Percentiles rank a stretch among this genome's conserved stretches.
Conservation (phyloP, 352 stramenopile species). For the Globisporangium echinulatum region DNA sequence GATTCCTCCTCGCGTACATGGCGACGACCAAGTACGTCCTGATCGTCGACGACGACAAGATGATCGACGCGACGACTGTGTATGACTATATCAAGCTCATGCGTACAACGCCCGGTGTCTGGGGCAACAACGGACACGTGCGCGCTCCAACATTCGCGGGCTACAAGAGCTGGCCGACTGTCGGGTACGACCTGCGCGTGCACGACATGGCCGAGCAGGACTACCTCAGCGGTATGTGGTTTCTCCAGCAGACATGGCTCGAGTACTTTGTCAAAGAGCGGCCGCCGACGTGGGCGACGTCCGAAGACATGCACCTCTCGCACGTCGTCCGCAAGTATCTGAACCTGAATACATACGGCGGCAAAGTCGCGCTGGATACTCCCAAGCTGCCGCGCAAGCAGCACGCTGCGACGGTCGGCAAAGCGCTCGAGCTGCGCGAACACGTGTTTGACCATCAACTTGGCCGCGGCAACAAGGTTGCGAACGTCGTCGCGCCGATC, state of each 20-base stretch:
- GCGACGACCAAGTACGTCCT: constrained; percentile 46
- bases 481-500: constrained; percentile 33
- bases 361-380: constrained; percentile 25
- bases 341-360: constrained; percentile 57
- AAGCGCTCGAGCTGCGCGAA: constrained; percentile 42
- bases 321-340: constrained; percentile 63
- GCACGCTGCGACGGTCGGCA: constrained; percentile 37
- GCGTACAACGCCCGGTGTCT: constrained; percentile 28
- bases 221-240: constrained; percentile 65
- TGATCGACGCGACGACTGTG: constrained; percentile 36
- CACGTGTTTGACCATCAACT: constrained; percentile 57
- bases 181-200: constrained; percentile 21
- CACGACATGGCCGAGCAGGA: constrained; percentile 40
- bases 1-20: constrained; percentile 50
- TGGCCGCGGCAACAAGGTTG: constrained; percentile 54
- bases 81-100: constrained; percentile 39
- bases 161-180: constrained; percentile 48
- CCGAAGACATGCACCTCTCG: constrained; percentile 58
- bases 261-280: constrained; percentile 62
- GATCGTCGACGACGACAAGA: constrained; percentile 43
- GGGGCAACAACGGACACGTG: constrained; percentile 47
- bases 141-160: constrained; percentile 28
- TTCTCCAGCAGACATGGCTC: constrained; percentile 52
- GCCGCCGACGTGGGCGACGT: constrained; percentile 37
- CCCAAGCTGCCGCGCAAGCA: constrained; percentile 28